Percentiles rank a stretch among this genome's conserved stretches.
These are phyloP conservation scores for Boletales sp. DNA, from an alignment of 768 basidiomycete genomes.

Conservation along the genomic window DNA sequence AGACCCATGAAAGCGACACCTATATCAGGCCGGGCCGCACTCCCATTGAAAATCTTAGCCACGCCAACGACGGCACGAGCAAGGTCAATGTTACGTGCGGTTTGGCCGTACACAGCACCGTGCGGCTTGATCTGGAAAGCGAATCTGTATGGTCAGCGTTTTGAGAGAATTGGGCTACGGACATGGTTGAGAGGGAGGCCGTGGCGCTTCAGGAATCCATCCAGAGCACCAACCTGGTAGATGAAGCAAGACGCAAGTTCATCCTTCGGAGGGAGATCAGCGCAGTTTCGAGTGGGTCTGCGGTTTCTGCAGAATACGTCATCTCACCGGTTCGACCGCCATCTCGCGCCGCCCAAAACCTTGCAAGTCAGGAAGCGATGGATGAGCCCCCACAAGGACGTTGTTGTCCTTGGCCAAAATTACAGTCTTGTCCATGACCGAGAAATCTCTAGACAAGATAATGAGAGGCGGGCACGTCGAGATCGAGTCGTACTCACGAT, in stretches of 20 bases:
- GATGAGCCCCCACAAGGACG: slow-evolving; percentile 65
- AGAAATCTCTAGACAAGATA: slow-evolving; percentile 47
- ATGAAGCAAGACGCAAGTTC: slow-evolving; percentile 56
- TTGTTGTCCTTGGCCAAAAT: slow-evolving; percentile 50
- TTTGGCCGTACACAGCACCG: slow-evolving; percentile 60
- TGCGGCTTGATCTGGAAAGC: slow-evolving; percentile 52
- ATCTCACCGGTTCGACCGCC: slow-evolving; percentile 52
- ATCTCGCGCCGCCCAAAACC: slow-evolving; percentile 67
- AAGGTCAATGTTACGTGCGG: slow-evolving; percentile 50
- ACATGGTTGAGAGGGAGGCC: slow-evolving; percentile 55
- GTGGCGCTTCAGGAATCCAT: slow-evolving; percentile 54
- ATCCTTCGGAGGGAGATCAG: slow-evolving; percentile 31
- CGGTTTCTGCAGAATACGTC: neutral
- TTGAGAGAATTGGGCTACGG: slow-evolving; percentile 10
- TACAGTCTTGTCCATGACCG: slow-evolving; percentile 64
- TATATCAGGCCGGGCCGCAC: slow-evolving; percentile 13
- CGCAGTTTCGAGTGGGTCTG: neutral
- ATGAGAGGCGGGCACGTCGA: neutral
- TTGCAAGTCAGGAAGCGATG: slow-evolving; percentile 56
- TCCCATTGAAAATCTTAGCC: slow-evolving; percentile 44
- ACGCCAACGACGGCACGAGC: slow-evolving; percentile 54
- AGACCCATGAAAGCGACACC: slow-evolving; percentile 58
- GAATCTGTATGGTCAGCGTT: too few species aligned
- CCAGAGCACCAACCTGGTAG: slow-evolving; percentile 66
- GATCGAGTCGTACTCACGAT: slow-evolving; percentile 35